Evolutionary conservation across 345 rosid genomes (phyloP).

Genomic region (Viola odorata): DNA sequence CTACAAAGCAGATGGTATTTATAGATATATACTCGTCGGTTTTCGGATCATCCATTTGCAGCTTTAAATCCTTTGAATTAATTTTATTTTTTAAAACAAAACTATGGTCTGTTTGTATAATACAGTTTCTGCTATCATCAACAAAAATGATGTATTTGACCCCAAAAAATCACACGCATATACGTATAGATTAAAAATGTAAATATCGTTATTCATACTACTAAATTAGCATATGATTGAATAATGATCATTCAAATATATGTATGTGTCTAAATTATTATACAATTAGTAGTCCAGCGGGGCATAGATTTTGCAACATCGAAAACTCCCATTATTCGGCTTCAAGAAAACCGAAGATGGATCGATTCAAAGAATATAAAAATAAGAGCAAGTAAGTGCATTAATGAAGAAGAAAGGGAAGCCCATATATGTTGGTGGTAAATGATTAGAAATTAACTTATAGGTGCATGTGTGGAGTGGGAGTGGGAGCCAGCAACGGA

Average conservation of each 20-base stretch:
- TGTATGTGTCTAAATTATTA: background rate
- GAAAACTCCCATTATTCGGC: conserved; percentile 9
- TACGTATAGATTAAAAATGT: too few species aligned
- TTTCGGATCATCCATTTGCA: background rate
- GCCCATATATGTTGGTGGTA: conserved; percentile 20
- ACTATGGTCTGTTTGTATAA: too few species aligned
- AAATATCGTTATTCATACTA: too few species aligned
- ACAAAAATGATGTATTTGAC: too few species aligned
- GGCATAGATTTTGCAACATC: too few species aligned
- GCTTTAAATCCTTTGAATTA: background rate
- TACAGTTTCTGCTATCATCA: too few species aligned
- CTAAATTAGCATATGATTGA: too few species aligned
- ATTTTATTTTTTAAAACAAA: too few species aligned
- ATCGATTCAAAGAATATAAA: background rate
- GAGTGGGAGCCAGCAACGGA: conserved; percentile 7
- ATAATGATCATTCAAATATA: background rate
- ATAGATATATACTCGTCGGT: too few species aligned
- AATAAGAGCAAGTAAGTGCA: conserved; percentile 9
- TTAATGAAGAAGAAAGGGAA: conserved; percentile 20
- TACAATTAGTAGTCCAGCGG: background rate
- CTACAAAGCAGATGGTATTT: background rate
- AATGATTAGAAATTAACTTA: conserved; percentile 26
- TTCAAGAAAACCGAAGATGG: background rate
- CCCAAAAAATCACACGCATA: too few species aligned
- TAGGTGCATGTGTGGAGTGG: conserved; percentile 4